Evolutionary conservation across 164 flowering plant species (phyloP).

Genomic region (Vitis cinerea): DNA sequence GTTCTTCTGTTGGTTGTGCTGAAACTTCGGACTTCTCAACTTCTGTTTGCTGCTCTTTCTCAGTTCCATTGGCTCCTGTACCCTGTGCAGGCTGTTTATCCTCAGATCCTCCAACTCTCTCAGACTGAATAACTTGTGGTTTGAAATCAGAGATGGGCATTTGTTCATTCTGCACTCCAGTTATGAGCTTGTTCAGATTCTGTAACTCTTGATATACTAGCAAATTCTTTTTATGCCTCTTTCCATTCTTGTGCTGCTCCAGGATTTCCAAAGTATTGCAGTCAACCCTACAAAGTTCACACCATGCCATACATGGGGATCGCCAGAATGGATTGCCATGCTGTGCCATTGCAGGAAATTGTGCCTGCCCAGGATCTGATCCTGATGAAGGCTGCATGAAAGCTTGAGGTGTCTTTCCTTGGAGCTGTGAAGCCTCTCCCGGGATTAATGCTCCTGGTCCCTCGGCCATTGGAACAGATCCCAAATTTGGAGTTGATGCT

Average conservation of each 20-base stretch:
- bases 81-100: slow-evolving; percentile 14
- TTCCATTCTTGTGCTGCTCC: slow-evolving; percentile 63
- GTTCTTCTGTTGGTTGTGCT: slow-evolving; percentile 17
- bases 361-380: slow-evolving; percentile 8
- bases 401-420: no score
- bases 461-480: neutral
- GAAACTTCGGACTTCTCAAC: slow-evolving; percentile 14
- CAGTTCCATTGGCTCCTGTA: slow-evolving; percentile 14
- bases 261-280: slow-evolving; percentile 57
- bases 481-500: slow-evolving; percentile 15
- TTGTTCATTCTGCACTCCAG: slow-evolving; percentile 18
- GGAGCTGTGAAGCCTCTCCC: neutral
- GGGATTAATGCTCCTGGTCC: slow-evolving; percentile 1
- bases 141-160: slow-evolving; percentile 12
- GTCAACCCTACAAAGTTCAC: slow-evolving; percentile 66
- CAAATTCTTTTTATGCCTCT: slow-evolving; percentile 54
- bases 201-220: slow-evolving; percentile 29
- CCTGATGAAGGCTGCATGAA: no score
- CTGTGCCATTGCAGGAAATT: slow-evolving; percentile 12
- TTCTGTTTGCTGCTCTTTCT: slow-evolving; percentile 16
- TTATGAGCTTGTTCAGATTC: slow-evolving; percentile 25
- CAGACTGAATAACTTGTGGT: slow-evolving; percentile 21
- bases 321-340: slow-evolving; percentile 16
- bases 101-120: slow-evolving; percentile 10
- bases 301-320: slow-evolving; percentile 38